These are phyloP conservation scores for Protea cynaroides DNA, from an alignment of 164 flowering plant genomes.

Conservation along the genomic window DNA sequence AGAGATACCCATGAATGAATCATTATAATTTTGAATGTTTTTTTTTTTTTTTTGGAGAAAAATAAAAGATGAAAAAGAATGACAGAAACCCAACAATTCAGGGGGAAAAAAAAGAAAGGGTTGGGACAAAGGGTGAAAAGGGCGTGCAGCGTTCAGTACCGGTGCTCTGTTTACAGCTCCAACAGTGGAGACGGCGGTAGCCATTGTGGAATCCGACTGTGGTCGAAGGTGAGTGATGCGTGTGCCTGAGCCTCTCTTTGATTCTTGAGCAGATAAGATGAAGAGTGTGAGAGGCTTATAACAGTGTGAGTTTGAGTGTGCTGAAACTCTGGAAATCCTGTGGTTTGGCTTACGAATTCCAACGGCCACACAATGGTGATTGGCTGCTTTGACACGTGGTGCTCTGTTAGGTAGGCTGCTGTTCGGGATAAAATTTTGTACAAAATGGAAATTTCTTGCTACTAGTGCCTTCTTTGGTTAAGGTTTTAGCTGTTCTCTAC, in stretches of 20 bases:
- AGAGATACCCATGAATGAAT: no score
- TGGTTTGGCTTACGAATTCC: constrained; percentile 19
- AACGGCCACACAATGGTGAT: constrained; percentile 41
- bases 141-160: constrained; percentile 21
- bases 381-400: constrained; percentile 27
- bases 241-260: no score
- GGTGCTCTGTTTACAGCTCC: constrained; percentile 35
- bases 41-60: no score
- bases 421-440: constrained; percentile 1
- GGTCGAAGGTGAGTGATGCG: background rate
- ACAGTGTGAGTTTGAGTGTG: background rate
- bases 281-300: constrained; percentile 5
- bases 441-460: constrained; percentile 7
- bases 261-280: background rate
- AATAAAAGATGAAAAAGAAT: background rate
- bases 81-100: background rate
- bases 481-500: background rate
- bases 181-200: constrained; percentile 33
- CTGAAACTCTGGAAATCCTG: background rate
- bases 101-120: background rate
- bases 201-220: constrained; percentile 17
- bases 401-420: background rate
- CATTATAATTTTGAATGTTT: no score
- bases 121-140: background rate
- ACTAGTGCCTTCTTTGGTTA: background rate